Evolutionary conservation across 768 basidiomycete species (phyloP).

Genomic region (Suillus occidentalis): DNA sequence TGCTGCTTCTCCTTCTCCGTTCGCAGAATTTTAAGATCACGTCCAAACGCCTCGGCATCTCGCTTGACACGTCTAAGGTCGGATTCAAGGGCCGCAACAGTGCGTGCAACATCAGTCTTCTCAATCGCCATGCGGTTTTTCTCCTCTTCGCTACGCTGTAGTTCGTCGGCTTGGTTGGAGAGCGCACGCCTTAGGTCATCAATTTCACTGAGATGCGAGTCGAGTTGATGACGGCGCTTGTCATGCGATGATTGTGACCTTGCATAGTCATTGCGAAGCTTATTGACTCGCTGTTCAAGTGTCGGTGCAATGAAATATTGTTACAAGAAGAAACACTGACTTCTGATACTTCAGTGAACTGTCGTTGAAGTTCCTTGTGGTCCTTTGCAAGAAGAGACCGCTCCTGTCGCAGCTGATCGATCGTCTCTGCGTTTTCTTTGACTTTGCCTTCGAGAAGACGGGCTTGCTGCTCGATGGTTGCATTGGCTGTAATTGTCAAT

Average conservation of each 20-base stretch:
- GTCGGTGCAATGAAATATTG: neutral
- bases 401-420: conserved; percentile 77
- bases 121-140: conserved; percentile 60
- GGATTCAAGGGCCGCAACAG: conserved; percentile 65
- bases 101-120: conserved; percentile 63
- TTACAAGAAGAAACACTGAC: conserved; percentile 37
- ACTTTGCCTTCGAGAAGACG: conserved; percentile 67
- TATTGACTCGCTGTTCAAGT: conserved; percentile 51
- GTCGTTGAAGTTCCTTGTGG: conserved; percentile 71
- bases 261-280: conserved; percentile 61
- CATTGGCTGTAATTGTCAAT: conserved; percentile 46
- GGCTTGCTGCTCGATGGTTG: conserved; percentile 71
- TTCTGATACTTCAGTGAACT: conserved; percentile 65
- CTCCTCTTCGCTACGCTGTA: conserved; percentile 65
- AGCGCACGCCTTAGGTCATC: conserved; percentile 73
- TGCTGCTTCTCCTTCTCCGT: conserved; percentile 67
- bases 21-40: conserved; percentile 68
- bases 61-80: conserved; percentile 74
- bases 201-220: conserved; percentile 69
- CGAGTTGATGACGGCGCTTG: conserved; percentile 70
- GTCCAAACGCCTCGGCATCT: conserved; percentile 77
- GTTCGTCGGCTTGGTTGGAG: conserved; percentile 56
- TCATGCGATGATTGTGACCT: conserved; percentile 68
- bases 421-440: conserved; percentile 64
- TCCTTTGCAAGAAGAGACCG: conserved; percentile 67